Percentiles rank a stretch among this genome's conserved stretches.
Evolutionary conservation across 116 monocot genomes (phyloP).

Genomic region (Papilionanthe hybrid): DNA sequence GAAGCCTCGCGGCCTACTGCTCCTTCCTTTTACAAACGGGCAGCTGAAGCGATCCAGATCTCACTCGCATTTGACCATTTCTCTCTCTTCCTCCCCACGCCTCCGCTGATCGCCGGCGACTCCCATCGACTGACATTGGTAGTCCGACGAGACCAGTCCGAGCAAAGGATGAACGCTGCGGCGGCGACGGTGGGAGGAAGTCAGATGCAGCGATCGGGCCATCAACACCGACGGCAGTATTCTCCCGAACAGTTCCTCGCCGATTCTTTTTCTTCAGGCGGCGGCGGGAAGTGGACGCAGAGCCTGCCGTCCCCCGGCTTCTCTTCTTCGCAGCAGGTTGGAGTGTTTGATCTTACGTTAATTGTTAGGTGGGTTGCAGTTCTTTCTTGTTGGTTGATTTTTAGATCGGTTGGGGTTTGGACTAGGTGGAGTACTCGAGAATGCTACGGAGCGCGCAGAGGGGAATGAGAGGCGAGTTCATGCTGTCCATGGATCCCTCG

Average conservation of each 20-base stretch:
- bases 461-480: constrained; percentile 56
- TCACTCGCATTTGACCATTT: background rate
- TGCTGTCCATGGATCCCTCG: constrained; percentile 34
- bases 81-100: background rate
- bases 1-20: background rate
- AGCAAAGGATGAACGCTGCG: constrained; percentile 32
- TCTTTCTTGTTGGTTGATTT: background rate
- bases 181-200: constrained; percentile 42
- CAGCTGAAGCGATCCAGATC: background rate
- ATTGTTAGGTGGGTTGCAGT: background rate
- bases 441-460: constrained; percentile 59
- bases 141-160: background rate
- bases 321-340: constrained; percentile 38
- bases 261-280: constrained; percentile 26
- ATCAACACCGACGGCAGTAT: constrained; percentile 62
- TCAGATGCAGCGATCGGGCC: constrained; percentile 45
- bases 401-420: background rate
- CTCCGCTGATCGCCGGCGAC: background rate
- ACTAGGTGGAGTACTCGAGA: constrained; percentile 54
- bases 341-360: background rate
- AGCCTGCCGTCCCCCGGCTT: constrained; percentile 15
- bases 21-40: background rate
- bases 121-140: background rate
- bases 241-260: constrained; percentile 60
- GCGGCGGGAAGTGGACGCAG: constrained; percentile 15